A percentile compares a stretch with the other conserved stretches of the same genome.
Conservation (phyloP, 75 land plant species). For the Pseudotsuga menziesii region DNA sequence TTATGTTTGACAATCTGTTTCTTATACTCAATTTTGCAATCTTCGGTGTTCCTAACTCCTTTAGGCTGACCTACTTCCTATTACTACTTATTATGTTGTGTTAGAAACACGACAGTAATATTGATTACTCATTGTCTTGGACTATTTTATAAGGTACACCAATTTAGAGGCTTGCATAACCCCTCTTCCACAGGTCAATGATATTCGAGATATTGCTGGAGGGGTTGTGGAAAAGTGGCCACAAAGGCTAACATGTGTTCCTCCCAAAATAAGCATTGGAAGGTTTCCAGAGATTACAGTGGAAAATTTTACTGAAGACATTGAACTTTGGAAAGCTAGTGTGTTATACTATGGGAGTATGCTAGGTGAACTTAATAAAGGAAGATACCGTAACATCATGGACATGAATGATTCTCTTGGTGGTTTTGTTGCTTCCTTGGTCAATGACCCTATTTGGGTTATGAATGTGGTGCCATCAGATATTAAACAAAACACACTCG, state of each 20-base stretch:
- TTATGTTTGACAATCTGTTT: not conserved
- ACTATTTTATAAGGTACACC: conserved; percentile 46
- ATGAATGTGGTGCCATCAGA: conserved; percentile 79
- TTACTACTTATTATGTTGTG: no score
- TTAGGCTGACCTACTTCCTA: no score
- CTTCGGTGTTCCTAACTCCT: no score
- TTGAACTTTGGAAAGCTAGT: conserved; percentile 35
- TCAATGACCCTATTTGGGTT: conserved; percentile 72
- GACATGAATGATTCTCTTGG: conserved; percentile 87
- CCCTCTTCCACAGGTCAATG: conserved; percentile 60
- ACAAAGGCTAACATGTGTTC: conserved; percentile 30
- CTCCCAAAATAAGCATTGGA: conserved; percentile 53
- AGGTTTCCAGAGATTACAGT: conserved; percentile 33
- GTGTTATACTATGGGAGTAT: conserved; percentile 37
- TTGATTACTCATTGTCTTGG: not conserved
- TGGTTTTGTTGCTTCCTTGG: conserved; percentile 81
- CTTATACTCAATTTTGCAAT: not conserved
- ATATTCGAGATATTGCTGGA: conserved; percentile 35
- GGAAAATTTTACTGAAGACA: conserved; percentile 32
- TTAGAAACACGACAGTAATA: not conserved
- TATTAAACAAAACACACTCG: conserved; percentile 60
- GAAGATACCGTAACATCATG: conserved; percentile 72
- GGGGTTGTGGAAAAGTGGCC: conserved; percentile 48
- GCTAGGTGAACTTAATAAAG: conserved; percentile 30
- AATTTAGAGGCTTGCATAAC: conserved; percentile 77